These are phyloP conservation scores for Botrytis elliptica DNA, from an alignment of 2,329 filamentous ascomycete genomes.

Conservation along the genomic window DNA sequence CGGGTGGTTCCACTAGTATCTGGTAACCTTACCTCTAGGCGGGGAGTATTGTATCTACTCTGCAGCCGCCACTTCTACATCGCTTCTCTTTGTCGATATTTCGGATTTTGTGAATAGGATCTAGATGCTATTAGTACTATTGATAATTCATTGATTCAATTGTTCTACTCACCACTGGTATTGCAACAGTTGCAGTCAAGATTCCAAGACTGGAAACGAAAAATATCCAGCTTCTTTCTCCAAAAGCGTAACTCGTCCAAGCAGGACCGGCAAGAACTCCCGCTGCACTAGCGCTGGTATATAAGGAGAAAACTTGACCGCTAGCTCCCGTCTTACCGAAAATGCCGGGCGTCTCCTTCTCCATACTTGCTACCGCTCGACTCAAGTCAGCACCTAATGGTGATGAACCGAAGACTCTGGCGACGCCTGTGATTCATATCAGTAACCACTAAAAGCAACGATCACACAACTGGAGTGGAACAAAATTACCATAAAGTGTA, in stretches of 20 bases:
- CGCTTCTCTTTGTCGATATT: neutral
- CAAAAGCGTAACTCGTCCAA: constrained; percentile 21
- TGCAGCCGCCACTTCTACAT: neutral
- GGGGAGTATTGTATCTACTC: neutral
- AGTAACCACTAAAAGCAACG: neutral
- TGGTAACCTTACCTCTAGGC: neutral
- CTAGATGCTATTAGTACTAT: neutral
- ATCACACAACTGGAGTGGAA: neutral
- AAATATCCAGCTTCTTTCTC: constrained; percentile 20
- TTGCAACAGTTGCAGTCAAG: constrained; percentile 20
- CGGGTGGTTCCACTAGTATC: too few species aligned
- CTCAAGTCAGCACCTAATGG: constrained; percentile 24
- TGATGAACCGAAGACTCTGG: constrained; percentile 20
- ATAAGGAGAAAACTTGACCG: constrained; percentile 25
- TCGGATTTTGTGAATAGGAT: constrained; percentile 1
- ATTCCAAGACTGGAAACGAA: constrained; percentile 23
- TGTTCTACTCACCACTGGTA: constrained; percentile 13
- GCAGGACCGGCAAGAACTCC: constrained; percentile 25
- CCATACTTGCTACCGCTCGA: constrained; percentile 22
- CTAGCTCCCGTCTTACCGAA: constrained; percentile 22
- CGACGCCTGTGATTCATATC: constrained; percentile 16
- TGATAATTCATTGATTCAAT: neutral
- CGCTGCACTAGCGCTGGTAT: constrained; percentile 23
- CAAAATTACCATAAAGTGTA: constrained; percentile 50
- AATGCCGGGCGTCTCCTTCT: constrained; percentile 20